phyloP scores from a whole-genome alignment of 208 protist genomes.

The Angomonas deanei region DNA sequence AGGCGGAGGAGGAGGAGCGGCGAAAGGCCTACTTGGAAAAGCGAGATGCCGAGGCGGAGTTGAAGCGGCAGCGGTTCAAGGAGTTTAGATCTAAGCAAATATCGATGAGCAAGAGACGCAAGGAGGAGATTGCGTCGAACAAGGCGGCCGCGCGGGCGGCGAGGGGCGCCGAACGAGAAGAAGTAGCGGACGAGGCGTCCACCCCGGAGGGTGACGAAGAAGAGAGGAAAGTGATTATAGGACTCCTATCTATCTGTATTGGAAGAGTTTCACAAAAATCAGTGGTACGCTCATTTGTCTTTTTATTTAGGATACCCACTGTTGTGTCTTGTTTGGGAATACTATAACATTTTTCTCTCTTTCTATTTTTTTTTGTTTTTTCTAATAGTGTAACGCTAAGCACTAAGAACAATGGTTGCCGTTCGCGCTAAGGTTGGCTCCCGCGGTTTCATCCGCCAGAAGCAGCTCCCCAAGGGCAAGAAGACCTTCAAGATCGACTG shows the following conservation, averaged over 20 bases:
- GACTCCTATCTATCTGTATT: too few relatives aligned
- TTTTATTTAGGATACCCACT: neutral
- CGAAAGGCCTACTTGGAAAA: conserved; percentile 45
- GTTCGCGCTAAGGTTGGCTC: conserved; percentile 81
- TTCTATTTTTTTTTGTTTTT: neutral
- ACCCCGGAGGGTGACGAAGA: neutral
- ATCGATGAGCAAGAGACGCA: conserved; percentile 64
- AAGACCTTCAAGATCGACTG: conserved; percentile 76
- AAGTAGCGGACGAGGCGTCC: conserved; percentile 9
- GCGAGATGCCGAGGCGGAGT: conserved; percentile 51
- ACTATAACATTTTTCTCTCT: conserved; percentile 6
- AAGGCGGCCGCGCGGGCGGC: conserved; percentile 31
- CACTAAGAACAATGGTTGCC: conserved; percentile 73
- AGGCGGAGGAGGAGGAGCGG: conserved; percentile 48
- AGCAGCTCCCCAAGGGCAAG: conserved; percentile 85
- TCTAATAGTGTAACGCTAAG: neutral
- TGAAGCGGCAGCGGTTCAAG: conserved; percentile 67
- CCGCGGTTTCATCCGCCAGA: conserved; percentile 56
- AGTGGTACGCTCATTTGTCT: neutral
- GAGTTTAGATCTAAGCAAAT: conserved; percentile 71
- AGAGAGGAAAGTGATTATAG: conserved; percentile 11
- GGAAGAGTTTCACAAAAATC: too few relatives aligned
- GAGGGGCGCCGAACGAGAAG: conserved; percentile 16
- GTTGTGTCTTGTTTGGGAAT: neutral
- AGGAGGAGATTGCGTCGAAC: conserved; percentile 35